These are phyloP conservation scores for Brassica cretica DNA, from an alignment of 345 rosid species.

Conservation along the genomic window DNA sequence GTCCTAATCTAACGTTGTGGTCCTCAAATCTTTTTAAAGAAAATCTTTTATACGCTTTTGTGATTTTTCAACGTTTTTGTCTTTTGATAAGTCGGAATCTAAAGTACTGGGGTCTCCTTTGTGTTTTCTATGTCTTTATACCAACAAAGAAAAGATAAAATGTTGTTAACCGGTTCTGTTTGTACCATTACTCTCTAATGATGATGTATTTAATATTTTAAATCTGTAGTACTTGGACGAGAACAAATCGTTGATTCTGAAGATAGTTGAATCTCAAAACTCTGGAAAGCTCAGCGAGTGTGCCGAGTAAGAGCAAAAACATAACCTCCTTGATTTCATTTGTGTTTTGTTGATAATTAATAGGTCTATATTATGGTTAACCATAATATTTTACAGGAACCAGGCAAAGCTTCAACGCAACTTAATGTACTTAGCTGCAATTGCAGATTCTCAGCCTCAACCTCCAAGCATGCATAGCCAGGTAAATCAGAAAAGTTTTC, in stretches of 20 bases:
- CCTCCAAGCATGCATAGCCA: slow-evolving; percentile 79
- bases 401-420: slow-evolving; percentile 96
- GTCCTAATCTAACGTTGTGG: slow-evolving; percentile 36
- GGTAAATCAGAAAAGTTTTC: slow-evolving; percentile 41
- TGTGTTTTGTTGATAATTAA: background rate
- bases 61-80: slow-evolving; percentile 34
- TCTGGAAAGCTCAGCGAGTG: slow-evolving; percentile 91
- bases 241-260: slow-evolving; percentile 98
- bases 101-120: slow-evolving; percentile 31
- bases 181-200: slow-evolving; percentile 9
- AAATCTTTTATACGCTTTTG: slow-evolving; percentile 36
- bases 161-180: background rate
- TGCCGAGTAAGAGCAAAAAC: slow-evolving; percentile 74
- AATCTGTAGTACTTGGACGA: slow-evolving; percentile 90
- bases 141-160: background rate
- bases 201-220: slow-evolving; percentile 10
- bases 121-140: slow-evolving; percentile 25
- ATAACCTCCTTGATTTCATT: background rate
- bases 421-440: slow-evolving; percentile 97
- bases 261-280: slow-evolving; percentile 99
- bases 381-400: slow-evolving; percentile 53
- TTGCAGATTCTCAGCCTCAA: slow-evolving; percentile 99
- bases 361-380: slow-evolving; percentile 1
- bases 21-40: slow-evolving; percentile 33
- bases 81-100: slow-evolving; percentile 33